Evolutionary conservation across 2,329 filamentous ascomycete species (phyloP).

Genomic region (Scleromitrula shiraiana): DNA sequence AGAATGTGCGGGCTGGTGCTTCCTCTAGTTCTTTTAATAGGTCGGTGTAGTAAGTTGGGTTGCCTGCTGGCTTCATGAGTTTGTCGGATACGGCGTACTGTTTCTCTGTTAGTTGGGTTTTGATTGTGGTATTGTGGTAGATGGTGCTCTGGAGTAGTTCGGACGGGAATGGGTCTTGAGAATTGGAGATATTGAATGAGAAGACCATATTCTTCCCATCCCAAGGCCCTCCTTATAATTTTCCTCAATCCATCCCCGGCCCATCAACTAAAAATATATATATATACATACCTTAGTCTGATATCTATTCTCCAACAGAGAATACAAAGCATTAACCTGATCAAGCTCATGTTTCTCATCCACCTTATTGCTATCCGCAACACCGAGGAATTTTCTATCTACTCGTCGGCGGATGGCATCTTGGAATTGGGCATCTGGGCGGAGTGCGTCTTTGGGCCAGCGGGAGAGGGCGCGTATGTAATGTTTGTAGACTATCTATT

Average conservation of each 20-base stretch:
- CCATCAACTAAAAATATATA: not conserved
- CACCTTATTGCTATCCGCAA: slow-evolving; percentile 7
- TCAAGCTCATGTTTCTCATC: slow-evolving; percentile 43
- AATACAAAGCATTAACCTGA: slow-evolving; percentile 52
- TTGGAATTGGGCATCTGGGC: slow-evolving; percentile 55
- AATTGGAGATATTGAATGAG: no score
- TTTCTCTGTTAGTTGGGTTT: not conserved
- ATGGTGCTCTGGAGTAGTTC: no score
- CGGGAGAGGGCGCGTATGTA: slow-evolving; percentile 44
- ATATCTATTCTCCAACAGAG: slow-evolving; percentile 52
- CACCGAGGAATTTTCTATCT: slow-evolving; percentile 27
- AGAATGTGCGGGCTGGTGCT: slow-evolving; percentile 49
- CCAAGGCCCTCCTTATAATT: slow-evolving; percentile 5
- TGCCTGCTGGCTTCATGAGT: slow-evolving; percentile 50
- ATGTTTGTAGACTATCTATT: slow-evolving; percentile 38
- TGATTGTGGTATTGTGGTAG: no score
- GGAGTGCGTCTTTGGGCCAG: slow-evolving; percentile 58
- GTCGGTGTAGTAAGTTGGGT: slow-evolving; percentile 56
- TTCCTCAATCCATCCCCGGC: not conserved
- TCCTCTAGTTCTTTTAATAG: slow-evolving; percentile 55
- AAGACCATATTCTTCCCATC: no score
- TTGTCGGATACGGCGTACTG: slow-evolving; percentile 42
- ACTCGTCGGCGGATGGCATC: slow-evolving; percentile 44
- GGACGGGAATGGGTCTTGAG: no score
- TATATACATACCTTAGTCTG: slow-evolving; percentile 39